Base-by-base conservation (phyloP, 192 early-diverging fungal species). In the Backusella sp. region DNA sequence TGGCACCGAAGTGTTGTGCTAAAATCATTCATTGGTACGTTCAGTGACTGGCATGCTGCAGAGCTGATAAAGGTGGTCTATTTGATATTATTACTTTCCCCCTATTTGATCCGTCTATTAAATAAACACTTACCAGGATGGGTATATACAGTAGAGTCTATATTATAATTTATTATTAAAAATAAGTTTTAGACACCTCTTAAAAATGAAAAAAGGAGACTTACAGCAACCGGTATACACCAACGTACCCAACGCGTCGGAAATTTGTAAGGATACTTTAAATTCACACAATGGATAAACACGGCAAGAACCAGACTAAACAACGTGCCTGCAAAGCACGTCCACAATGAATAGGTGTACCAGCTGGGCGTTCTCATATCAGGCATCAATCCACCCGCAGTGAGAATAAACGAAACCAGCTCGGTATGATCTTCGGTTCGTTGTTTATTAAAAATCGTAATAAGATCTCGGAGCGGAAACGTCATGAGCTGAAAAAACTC, bases 401-500 rank as follows among this genome's bases (percentile, higher is more conserved):
- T 80, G 73, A 87, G 77, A 14, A 90, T 79, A 52, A 89, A 78
- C 42, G 88, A 83, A 0, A 88, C 86, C 36, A 92, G 72, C 34
- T 88, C 87, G 8, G 88, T 75, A 62, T 89, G 70, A 46, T 86
- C 39, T 49, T 42, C 42, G 56, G 21, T 36, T 36, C 17, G 56
- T 8, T 71, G 67, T 35, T 76, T 70, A 6, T 70, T 76, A 62
- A 72, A 76, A 41, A 78, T 77, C 0, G 74, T 72, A 67, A 93
- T 77, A 26, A 96, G 79, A 74, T 96, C 94, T 37, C 92, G 88
- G 15, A 93, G 83, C 9, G 93, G 93, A 62, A 94, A 96, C 9
- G 92, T 91, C 59, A 93, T 77, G 0, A 96, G 81, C 84, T 96
- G 94, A 23, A 96, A 67, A 72, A 96, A 93, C 75, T 96, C 94